These are phyloP conservation scores for Caryopteris hybrid DNA, from an alignment of 305 asterid species.

Conservation along the genomic window DNA sequence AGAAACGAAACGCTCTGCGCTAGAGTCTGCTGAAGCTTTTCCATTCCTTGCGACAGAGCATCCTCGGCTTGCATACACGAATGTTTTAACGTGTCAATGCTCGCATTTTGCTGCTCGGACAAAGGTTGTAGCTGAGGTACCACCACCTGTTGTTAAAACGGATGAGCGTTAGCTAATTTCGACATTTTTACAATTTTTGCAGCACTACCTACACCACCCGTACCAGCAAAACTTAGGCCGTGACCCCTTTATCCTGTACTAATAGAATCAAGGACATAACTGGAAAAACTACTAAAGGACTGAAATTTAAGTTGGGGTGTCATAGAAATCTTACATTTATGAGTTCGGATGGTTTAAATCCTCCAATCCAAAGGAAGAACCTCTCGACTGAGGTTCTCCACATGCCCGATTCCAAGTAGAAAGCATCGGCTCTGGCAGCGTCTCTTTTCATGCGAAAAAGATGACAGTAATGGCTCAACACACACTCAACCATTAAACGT, in stretches of 20 bases:
- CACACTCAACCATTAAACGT: constrained; percentile 43
- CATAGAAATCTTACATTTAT: constrained; percentile 61
- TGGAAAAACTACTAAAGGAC: too few species aligned
- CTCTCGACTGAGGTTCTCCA: constrained; percentile 87
- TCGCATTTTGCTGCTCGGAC: constrained; percentile 32
- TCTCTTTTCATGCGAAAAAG: constrained; percentile 74
- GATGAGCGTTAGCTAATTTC: not conserved
- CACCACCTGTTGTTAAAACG: constrained; percentile 29
- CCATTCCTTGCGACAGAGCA: constrained; percentile 85
- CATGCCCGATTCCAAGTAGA: constrained; percentile 75
- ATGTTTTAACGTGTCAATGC: constrained; percentile 49
- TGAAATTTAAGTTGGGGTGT: too few species aligned
- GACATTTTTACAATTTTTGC: not conserved
- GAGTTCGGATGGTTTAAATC: constrained; percentile 86
- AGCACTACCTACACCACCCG: not conserved
- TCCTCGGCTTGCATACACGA: constrained; percentile 96
- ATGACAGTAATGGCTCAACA: constrained; percentile 59
- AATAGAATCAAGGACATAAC: not conserved
- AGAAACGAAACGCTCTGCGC: constrained; percentile 61
- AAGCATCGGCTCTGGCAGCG: constrained; percentile 75
- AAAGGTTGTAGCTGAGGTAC: constrained; percentile 43
- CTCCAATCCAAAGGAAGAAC: constrained; percentile 92
- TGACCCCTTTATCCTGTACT: not conserved
- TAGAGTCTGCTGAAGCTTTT: constrained; percentile 81
- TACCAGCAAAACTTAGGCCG: too few species aligned